Percentiles rank a stretch among this genome's conserved stretches.
These are phyloP conservation scores for Strigomonas galati DNA, from an alignment of 208 protist species.

Conservation along the genomic window DNA sequence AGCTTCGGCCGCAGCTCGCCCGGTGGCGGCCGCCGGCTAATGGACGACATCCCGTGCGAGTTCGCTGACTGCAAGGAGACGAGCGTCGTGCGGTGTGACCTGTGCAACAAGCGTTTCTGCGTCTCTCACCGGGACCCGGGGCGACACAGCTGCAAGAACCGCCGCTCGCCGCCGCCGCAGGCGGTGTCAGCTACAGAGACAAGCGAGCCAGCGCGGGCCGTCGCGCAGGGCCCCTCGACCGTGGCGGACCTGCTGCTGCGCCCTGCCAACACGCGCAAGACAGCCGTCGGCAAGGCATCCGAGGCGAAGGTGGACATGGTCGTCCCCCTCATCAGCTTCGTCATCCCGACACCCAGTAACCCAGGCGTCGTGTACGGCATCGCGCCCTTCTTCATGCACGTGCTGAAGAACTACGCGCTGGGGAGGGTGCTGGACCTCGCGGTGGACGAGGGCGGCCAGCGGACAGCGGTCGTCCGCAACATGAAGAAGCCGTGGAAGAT, in stretches of 20 bases:
- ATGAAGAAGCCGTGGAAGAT: slow-evolving; percentile 38
- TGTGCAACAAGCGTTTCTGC: slow-evolving; percentile 67
- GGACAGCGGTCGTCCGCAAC: slow-evolving; percentile 24
- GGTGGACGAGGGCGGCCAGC: slow-evolving; percentile 49
- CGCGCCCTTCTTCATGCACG: slow-evolving; percentile 69
- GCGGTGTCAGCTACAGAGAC: background rate
- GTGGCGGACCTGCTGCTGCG: slow-evolving; percentile 31
- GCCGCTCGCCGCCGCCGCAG: slow-evolving; percentile 10
- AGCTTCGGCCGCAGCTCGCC: background rate
- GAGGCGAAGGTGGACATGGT: slow-evolving; percentile 48
- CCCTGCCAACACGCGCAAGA: slow-evolving; percentile 47
- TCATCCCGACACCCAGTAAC: slow-evolving; percentile 13
- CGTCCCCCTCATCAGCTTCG: slow-evolving; percentile 56
- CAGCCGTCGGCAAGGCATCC: slow-evolving; percentile 60
- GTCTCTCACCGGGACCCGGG: slow-evolving; percentile 60
- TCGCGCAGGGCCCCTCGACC: slow-evolving; percentile 1
- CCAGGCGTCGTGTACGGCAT: slow-evolving; percentile 27
- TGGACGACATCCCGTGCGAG: slow-evolving; percentile 36
- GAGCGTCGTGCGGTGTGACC: slow-evolving; percentile 50
- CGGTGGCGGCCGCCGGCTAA: slow-evolving; percentile 19
- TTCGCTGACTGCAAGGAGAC: slow-evolving; percentile 34
- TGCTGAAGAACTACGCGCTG: slow-evolving; percentile 44
- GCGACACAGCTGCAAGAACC: slow-evolving; percentile 43
- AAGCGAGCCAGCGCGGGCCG: background rate
- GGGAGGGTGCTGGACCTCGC: slow-evolving; percentile 61